Conservation (phyloP, 2,329 filamentous ascomycete species). For the Penicillium sclerotigenum region DNA sequence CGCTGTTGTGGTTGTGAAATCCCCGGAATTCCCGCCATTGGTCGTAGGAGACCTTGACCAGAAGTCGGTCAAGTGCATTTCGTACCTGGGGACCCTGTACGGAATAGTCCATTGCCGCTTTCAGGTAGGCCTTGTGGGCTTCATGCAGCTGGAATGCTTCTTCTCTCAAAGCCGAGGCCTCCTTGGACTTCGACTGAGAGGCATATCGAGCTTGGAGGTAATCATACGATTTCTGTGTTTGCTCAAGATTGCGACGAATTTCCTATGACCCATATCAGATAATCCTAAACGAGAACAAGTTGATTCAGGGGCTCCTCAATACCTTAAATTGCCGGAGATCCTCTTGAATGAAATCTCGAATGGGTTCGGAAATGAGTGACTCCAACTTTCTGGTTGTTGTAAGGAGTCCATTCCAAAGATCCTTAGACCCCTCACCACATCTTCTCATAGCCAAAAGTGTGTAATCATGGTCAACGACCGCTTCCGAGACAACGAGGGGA, state of each 20-base stretch:
- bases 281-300: not conserved
- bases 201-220: conserved; percentile 76
- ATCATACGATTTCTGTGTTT: conserved; percentile 81
- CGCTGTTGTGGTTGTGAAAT: conserved; percentile 63
- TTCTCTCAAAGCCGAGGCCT: conserved; percentile 83
- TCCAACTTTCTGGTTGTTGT: conserved; percentile 75
- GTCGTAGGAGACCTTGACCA: conserved; percentile 80
- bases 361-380: conserved; percentile 71
- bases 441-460: conserved; percentile 81
- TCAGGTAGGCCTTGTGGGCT: conserved; percentile 83
- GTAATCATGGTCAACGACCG: conserved; percentile 91
- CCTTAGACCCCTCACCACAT: conserved; percentile 78
- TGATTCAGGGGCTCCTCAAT: conserved; percentile 4
- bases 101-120: conserved; percentile 90
- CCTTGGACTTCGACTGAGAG: conserved; percentile 85
- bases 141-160: conserved; percentile 96
- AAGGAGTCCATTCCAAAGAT: conserved; percentile 79
- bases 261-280: conserved; percentile 48
- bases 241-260: conserved; percentile 69
- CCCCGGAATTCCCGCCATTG: conserved; percentile 83
- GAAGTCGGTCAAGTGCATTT: conserved; percentile 75
- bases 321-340: conserved; percentile 81
- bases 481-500: conserved; percentile 70
- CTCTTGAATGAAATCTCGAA: conserved; percentile 70
- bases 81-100: conserved; percentile 82